Evolutionary conservation across 805 yeast species (phyloP).

Genomic region (Hanseniaspora pseudoguilliermondii): DNA sequence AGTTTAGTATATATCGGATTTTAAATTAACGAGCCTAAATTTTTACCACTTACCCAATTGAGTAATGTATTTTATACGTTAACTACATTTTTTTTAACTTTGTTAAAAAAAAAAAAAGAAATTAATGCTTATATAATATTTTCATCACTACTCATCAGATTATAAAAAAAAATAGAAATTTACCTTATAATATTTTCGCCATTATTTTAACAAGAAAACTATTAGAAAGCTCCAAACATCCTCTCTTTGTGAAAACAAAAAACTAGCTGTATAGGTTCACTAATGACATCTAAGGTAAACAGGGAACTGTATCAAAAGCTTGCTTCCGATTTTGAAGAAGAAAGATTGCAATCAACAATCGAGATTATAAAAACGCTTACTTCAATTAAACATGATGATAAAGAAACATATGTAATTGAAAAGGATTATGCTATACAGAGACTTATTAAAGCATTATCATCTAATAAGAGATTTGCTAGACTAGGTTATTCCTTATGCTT

Average conservation of each 20-base stretch:
- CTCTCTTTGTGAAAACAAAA: background rate
- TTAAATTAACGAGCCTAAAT: background rate
- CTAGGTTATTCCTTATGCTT: constrained; percentile 81
- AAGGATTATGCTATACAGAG: constrained; percentile 75
- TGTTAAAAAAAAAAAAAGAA: too few relatives aligned
- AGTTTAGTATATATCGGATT: background rate
- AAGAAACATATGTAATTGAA: constrained; percentile 30
- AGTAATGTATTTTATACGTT: too few relatives aligned
- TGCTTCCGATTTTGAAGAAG: constrained; percentile 63
- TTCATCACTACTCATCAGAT: too few relatives aligned
- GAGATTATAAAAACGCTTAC: constrained; percentile 48
- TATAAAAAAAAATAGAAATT: too few relatives aligned
- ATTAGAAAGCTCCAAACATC: too few relatives aligned
- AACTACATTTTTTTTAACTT: too few relatives aligned
- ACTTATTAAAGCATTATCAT: constrained; percentile 65
- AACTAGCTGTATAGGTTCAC: background rate
- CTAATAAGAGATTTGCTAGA: constrained; percentile 73
- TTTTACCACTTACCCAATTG: background rate
- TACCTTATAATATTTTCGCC: too few relatives aligned
- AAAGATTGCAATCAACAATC: constrained; percentile 62
- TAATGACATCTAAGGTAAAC: constrained; percentile 31
- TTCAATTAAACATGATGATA: constrained; percentile 28
- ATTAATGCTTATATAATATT: too few relatives aligned
- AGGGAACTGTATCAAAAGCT: constrained; percentile 66
- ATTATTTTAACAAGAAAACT: too few relatives aligned